Base-by-base conservation (phyloP, 2,329 filamentous ascomycete species). In the Thielaviopsis musarum region DNA sequence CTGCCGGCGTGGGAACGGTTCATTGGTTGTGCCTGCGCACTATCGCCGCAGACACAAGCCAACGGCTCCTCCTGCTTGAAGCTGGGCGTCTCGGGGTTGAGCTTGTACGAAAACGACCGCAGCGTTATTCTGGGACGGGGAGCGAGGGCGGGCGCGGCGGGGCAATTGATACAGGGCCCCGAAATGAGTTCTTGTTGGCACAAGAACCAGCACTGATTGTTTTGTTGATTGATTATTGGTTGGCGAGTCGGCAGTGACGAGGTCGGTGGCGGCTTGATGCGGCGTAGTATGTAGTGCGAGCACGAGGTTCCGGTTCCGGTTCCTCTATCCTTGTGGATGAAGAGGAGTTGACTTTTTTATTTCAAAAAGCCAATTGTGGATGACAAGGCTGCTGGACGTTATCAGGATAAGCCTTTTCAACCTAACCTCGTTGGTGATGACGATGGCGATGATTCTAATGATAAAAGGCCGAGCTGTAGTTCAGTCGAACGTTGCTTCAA, bases 1-100 rank as follows among this genome's bases (percentile, higher is more conserved):
- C 79, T 87, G 80, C 81, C 82, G 81, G 80, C 79, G 74, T 80
- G 77, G 79, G 79, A 70, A 66, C 67, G 61, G 54, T 64, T 57
- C 62, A 61, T 61, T 61, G 58, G 60, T 56, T 59, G 61, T 62
- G 62, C 56, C 60, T 61, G 60, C 56, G 57, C 57, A 61, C 60
- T 58, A 56, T 51, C 51, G 60, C 54, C 60, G 60, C 60, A 61
- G 56, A 61, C 60, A 61, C 60, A 59, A 58, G 52, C 60, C 60
- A 57, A 61, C 38, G 60, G 54, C 34, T 59, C 53, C 38, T 59
- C 57, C 41, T 59, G 52, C 41, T 55, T 55, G 57, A 61, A 61
- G 49, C 53, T 55, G 24, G 60, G 60, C 38, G 60, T 61, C 53
- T 61, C 60, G 60, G 60, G 60, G 48, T 61, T 61, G 53, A 61